Evolutionary conservation across 306 rosid genomes (phyloP).

Genomic region (Cucumis sativus): DNA sequence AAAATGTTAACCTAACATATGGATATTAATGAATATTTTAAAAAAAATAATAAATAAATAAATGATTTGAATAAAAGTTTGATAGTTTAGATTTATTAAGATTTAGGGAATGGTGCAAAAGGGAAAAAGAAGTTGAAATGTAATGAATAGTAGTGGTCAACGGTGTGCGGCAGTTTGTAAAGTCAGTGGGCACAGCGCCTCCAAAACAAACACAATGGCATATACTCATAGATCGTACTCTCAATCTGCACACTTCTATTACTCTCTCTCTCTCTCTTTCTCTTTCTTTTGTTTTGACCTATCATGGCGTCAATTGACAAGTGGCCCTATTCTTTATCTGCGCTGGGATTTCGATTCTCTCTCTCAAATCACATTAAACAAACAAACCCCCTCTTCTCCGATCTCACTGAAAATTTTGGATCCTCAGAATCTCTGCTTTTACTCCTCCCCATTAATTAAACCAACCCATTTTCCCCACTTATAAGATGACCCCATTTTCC

Average conservation of each 20-base stretch:
- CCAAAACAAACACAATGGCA: not conserved
- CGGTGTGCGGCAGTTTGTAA: not conserved
- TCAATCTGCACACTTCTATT: not conserved
- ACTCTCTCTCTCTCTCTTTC: not conserved
- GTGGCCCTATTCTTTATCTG: not conserved
- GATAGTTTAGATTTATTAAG: too few species aligned
- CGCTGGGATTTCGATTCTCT: not conserved
- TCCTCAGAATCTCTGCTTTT: slow-evolving; percentile 76
- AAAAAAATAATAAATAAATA: too few species aligned
- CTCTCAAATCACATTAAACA: slow-evolving; percentile 11
- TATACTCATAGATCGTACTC: not conserved
- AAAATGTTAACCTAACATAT: too few species aligned
- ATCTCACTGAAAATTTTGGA: slow-evolving; percentile 56
- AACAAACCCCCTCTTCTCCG: not conserved
- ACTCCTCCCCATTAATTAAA: slow-evolving; percentile 19
- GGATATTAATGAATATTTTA: too few species aligned
- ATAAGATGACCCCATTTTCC: not conserved
- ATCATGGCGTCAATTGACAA: not conserved
- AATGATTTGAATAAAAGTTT: too few species aligned
- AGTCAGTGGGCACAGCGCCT: not conserved
- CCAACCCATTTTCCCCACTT: not conserved
- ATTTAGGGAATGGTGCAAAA: not conserved
- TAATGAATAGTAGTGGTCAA: not conserved
- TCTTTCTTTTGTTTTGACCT: not conserved
- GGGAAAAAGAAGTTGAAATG: not conserved